These are phyloP conservation scores for Purpureocillium lavendulum DNA, from an alignment of 2,329 filamentous ascomycete genomes.

Conservation along the genomic window DNA sequence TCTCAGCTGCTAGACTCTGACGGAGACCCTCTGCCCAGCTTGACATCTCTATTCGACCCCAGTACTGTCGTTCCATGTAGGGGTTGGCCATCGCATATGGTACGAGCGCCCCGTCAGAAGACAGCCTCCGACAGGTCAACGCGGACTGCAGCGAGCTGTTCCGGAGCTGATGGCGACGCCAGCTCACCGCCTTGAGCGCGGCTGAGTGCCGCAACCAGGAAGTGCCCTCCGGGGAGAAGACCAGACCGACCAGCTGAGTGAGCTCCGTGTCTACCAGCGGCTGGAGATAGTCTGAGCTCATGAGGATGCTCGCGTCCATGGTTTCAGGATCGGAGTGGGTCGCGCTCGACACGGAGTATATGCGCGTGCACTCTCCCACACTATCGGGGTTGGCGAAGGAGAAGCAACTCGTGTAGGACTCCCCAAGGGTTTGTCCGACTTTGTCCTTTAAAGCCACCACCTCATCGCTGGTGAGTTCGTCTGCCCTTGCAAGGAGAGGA, in stretches of 20 bases:
- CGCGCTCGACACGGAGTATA: conserved; percentile 72
- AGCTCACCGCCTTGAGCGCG: conserved; percentile 72
- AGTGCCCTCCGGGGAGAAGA: conserved; percentile 73
- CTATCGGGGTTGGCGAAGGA: conserved; percentile 42
- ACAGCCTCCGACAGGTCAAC: not conserved
- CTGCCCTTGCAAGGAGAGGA: conserved; percentile 70
- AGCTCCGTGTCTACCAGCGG: conserved; percentile 75
- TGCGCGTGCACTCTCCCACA: conserved; percentile 27
- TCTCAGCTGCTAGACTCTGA: conserved; percentile 24
- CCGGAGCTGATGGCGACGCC: conserved; percentile 40
- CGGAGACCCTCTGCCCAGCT: conserved; percentile 28
- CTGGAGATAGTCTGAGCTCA: conserved; percentile 84
- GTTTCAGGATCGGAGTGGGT: conserved; percentile 64
- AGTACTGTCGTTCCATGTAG: conserved; percentile 13
- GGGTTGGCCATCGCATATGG: conserved; percentile 5
- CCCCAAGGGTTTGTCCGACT: conserved; percentile 46
- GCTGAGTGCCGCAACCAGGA: conserved; percentile 75
- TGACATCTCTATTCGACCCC: conserved; percentile 23
- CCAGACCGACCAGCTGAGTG: conserved; percentile 53
- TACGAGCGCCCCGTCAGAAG: not conserved
- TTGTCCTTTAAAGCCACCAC: conserved; percentile 50
- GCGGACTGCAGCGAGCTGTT: conserved; percentile 6
- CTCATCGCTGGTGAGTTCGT: conserved; percentile 54
- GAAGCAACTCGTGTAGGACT: conserved; percentile 55
- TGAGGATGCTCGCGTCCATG: conserved; percentile 89